Base-by-base conservation (phyloP, 169 alveolate species). In the Plasmodium yoelii region DNA sequence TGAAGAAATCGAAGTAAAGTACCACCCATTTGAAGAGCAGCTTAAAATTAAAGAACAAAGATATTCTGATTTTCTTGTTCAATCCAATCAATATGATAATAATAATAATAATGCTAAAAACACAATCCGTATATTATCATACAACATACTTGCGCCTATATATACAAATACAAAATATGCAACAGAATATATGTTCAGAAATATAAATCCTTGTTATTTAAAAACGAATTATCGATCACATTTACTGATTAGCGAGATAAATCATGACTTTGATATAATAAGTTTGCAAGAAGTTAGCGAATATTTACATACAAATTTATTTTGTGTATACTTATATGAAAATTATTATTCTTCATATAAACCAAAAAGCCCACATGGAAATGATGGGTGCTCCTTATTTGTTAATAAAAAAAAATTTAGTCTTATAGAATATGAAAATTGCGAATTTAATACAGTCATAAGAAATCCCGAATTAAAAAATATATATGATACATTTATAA, bases 321-420 rank as follows among this genome's bases (percentile, higher is more conserved):
- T 82, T 61, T 67, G 63, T 55, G 63, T 69, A 5, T 82, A 56
- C 59, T 72, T 82, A 18, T 24, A 82, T 82, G 73, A 82, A 34
- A 59, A 82, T 7, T 82, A 28, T 51, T 82, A 67, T 57, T 61
- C 86, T 19, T 56, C 51, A 3, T 82, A 82, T 61, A 68, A 68
- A 42, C 74, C 86, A 42, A 82, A 82, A 71, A 82, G 22, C 47
- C 55, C 28, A 12, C 13, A 19, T 47, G 90, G 90, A 67, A 82
- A 69, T 82, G 90, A 82, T 59, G 90, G 90, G 0, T 82, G 90
- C 22, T 82, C 90, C 73, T 69, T 82, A 67, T 82, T 82, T 68
- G 90, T 82, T 18, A 82, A 68, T 68, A 82, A 82, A 68, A 68
- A 82, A 39, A 82, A 82, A 57, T 82, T 82, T 18, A 5, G 64